Percentiles rank a stretch among this genome's conserved stretches.
Conservation (phyloP, 2,329 filamentous ascomycete species). For the Fusarium subglutinans region DNA sequence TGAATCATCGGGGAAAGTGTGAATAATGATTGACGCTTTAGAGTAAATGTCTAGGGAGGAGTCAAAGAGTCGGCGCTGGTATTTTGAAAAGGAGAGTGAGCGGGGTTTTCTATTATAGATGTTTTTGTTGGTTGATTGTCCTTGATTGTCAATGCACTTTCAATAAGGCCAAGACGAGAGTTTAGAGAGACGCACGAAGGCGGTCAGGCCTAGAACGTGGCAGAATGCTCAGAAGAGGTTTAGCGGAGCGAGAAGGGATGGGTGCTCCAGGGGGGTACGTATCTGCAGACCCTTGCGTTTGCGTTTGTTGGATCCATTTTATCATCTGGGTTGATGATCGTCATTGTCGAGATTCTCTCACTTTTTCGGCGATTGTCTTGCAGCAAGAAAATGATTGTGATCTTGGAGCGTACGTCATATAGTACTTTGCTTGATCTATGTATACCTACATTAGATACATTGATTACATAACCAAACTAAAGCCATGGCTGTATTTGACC, state of each 20-base stretch:
- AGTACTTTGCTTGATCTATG: background rate
- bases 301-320: conserved; percentile 21
- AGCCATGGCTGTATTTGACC: background rate
- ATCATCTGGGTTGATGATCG: conserved; percentile 24
- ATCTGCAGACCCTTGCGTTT: conserved; percentile 16
- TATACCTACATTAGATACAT: too few species aligned
- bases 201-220: conserved; percentile 35
- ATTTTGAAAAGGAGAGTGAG: background rate
- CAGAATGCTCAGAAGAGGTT: conserved; percentile 29
- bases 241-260: background rate
- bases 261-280: conserved; percentile 4
- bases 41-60: background rate
- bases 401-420: conserved; percentile 22
- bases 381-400: background rate
- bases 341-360: conserved; percentile 18
- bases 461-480: background rate
- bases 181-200: conserved; percentile 27
- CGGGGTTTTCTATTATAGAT: conserved; percentile 4
- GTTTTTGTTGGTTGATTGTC: conserved; percentile 18
- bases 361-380: conserved; percentile 8
- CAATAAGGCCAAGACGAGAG: conserved; percentile 14
- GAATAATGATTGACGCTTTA: background rate
- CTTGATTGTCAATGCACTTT: conserved; percentile 16
- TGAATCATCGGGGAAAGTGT: conserved; percentile 9
- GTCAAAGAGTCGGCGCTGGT: background rate